phyloP scores from a whole-genome alignment of 441 rosid species.

The Gossypium schwendimanii region DNA sequence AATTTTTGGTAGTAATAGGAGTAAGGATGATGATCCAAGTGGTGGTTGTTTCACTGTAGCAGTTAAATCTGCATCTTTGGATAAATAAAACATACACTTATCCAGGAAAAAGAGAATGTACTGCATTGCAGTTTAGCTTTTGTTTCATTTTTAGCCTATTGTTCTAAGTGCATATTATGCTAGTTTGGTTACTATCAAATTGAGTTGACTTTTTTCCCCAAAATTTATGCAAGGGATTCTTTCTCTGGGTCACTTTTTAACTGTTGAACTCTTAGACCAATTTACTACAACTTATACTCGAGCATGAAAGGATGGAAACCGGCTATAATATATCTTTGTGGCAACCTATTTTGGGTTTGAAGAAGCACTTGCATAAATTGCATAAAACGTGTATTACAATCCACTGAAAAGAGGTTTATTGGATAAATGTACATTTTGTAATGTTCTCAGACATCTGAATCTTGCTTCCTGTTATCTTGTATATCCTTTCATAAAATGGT shows the following conservation, averaged over 20 bases:
- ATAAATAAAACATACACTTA: background rate
- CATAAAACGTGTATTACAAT: background rate
- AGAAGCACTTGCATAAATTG: conserved; percentile 1
- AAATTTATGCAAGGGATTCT: background rate
- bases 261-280: background rate
- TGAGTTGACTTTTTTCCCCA: background rate
- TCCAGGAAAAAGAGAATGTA: background rate
- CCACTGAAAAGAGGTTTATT: background rate
- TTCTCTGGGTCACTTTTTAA: background rate
- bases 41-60: background rate
- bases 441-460: background rate
- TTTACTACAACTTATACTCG: background rate
- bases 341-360: background rate
- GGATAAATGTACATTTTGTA: background rate
- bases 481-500: background rate
- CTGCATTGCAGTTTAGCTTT: background rate
- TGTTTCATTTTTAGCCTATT: background rate
- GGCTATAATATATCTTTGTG: background rate
- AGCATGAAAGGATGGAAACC: background rate
- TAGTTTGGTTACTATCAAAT: background rate
- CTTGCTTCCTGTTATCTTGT: background rate
- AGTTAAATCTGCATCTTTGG: background rate
- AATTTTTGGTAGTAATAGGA: background rate
- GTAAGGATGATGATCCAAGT: background rate
- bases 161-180: background rate